Base-by-base conservation (phyloP, 441 rosid genomes). In the Pelargonium myrrhifolium region DNA sequence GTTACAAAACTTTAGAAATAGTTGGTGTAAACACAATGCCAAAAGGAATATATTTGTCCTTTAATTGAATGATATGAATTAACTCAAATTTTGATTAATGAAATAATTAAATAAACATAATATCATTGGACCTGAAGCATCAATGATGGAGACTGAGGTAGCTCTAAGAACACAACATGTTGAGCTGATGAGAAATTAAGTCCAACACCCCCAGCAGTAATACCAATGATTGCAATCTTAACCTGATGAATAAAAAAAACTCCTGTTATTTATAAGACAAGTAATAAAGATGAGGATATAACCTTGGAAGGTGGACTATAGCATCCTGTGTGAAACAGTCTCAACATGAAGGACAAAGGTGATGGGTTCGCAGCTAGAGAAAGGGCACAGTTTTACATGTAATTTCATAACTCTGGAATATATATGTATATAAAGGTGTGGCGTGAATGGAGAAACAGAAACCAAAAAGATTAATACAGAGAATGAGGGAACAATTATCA, bases 151-250 rank as follows among this genome's bases (percentile, higher is more conserved):
- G 93, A 84, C 73, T 86, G 86, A 68, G 99, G 97, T 80, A 93
- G 76, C 85, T 93, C 99, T 80, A 93, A 68, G 78, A 93, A 93
- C 75, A 89, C 95, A 71, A 93, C 96, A 79, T 83, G 86, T 73
- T 84, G 86, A 7, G 97, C 97, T 35, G 97, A 79, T 66, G 99
- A 93, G 77, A 93, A 86, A 83, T 93, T 83, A 69, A 93, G 96
- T 76, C 99, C 97, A 72, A 89, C 93, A 49, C 99, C 97, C 10
- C 96, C 99, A 40, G 99, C 99, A 69, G 88, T 89, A 78, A 87
- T 74, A 26, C 99, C 97, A 80, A 93, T 85, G 72, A 93, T 85
- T 68, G 99, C 97, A 78, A 93, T 74, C 78, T 87, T 89, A 55
- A 87, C 83, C 99, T 91, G 80, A 72, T 65, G 39, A 77, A 74